These are phyloP conservation scores for Heracleum sosnowskyi DNA, from an alignment of 129 eudicot species.

Conservation along the genomic window DNA sequence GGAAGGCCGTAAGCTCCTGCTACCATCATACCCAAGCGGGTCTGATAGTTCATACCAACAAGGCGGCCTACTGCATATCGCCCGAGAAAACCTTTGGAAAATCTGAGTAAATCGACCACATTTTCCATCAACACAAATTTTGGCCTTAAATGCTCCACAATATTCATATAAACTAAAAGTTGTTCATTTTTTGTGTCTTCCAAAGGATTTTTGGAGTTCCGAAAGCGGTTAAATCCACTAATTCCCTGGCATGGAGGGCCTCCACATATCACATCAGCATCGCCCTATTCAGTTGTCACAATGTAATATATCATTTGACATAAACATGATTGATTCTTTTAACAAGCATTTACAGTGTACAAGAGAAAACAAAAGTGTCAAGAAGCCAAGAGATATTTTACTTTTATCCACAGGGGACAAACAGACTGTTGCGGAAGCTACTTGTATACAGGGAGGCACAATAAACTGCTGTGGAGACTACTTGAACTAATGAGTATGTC, in stretches of 20 bases:
- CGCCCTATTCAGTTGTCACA: slow-evolving; percentile 30
- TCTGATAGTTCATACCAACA: slow-evolving; percentile 69
- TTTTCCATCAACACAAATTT: slow-evolving; percentile 73
- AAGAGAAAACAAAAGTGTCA: neutral
- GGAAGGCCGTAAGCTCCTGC: slow-evolving; percentile 94
- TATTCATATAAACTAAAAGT: slow-evolving; percentile 67
- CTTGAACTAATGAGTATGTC: neutral
- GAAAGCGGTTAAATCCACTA: slow-evolving; percentile 80
- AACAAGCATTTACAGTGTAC: neutral
- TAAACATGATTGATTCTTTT: no score
- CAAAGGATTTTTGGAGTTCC: slow-evolving; percentile 49
- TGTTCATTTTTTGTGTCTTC: slow-evolving; percentile 69
- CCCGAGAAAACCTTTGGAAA: slow-evolving; percentile 62
- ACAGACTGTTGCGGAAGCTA: neutral
- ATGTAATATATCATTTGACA: neutral
- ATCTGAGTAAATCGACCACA: slow-evolving; percentile 67
- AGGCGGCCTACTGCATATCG: slow-evolving; percentile 70
- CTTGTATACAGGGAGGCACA: neutral
- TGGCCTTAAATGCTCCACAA: slow-evolving; percentile 57
- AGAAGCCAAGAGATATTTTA: neutral
- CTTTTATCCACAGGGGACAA: no score
- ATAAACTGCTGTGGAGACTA: slow-evolving; percentile 2
- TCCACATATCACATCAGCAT: slow-evolving; percentile 75
- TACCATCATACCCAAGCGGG: slow-evolving; percentile 73
- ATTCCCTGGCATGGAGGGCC: slow-evolving; percentile 98